These are phyloP conservation scores for Hura crepitans DNA, from an alignment of 441 rosid species.

Conservation along the genomic window DNA sequence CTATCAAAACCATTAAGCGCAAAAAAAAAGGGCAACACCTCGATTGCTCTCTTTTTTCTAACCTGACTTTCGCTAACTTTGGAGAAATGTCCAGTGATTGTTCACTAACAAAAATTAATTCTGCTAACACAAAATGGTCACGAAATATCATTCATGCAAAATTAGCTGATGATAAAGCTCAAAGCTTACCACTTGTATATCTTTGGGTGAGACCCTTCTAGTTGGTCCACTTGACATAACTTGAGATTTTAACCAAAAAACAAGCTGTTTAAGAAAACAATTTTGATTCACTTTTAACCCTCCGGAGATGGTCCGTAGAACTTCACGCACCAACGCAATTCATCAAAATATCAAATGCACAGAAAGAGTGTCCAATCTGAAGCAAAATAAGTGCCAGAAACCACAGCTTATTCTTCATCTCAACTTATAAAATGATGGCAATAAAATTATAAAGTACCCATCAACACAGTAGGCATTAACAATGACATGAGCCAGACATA, in stretches of 20 bases:
- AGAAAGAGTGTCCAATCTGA: too few relatives aligned
- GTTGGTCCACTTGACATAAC: constrained; percentile 70
- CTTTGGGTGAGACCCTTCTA: constrained; percentile 80
- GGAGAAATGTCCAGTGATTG: not conserved
- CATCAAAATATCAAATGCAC: not conserved
- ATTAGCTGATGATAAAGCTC: not conserved
- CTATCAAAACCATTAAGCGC: not conserved
- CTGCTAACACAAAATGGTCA: not conserved
- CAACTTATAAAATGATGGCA: too few relatives aligned
- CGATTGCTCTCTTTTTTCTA: not conserved
- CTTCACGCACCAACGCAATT: not conserved
- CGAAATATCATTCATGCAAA: not conserved
- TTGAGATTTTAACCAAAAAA: constrained; percentile 19
- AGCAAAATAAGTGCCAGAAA: too few relatives aligned
- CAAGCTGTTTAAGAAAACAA: not conserved
- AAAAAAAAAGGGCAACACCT: not conserved
- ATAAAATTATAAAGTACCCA: too few relatives aligned
- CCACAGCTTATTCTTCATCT: too few relatives aligned
- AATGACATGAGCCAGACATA: too few relatives aligned
- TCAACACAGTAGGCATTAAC: too few relatives aligned
- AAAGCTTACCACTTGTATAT: constrained; percentile 70
- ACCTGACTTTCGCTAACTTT: not conserved
- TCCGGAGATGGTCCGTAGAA: not conserved
- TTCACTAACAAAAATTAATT: not conserved
- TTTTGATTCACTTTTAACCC: not conserved